These are phyloP conservation scores for Fremontodendron californicum DNA, from an alignment of 345 rosid species.

Conservation along the genomic window DNA sequence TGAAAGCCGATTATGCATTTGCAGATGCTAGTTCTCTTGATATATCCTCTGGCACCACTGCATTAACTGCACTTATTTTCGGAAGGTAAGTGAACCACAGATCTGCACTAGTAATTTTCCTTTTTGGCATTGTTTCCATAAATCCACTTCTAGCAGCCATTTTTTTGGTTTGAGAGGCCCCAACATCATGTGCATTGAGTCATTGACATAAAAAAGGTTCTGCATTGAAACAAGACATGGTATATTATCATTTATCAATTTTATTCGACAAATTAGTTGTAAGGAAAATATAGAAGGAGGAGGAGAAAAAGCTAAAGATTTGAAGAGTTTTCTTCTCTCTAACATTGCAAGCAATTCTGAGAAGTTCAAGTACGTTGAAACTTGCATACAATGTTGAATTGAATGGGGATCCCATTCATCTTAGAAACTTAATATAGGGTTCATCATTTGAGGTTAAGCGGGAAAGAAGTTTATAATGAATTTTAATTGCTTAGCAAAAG, in stretches of 20 bases:
- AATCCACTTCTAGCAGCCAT: not conserved
- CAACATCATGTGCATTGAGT: not conserved
- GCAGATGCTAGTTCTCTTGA: conserved; percentile 81
- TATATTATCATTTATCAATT: not conserved
- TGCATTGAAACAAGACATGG: not conserved
- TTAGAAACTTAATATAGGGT: not conserved
- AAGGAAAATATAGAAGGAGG: not conserved
- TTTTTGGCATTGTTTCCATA: not conserved
- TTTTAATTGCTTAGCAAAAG: not conserved
- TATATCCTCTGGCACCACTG: conserved; percentile 95
- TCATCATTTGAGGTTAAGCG: not conserved
- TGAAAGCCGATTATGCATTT: conserved; percentile 87
- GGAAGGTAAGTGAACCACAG: conserved; percentile 51
- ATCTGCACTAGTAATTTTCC: not conserved
- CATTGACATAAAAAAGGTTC: not conserved
- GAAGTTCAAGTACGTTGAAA: not conserved
- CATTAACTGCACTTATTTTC: conserved; percentile 65
- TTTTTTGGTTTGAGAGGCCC: not conserved
- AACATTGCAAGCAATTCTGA: not conserved
- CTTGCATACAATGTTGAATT: not conserved
- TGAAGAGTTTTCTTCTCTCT: not conserved
- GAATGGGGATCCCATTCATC: not conserved
- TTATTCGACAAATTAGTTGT: not conserved
- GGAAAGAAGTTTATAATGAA: not conserved
- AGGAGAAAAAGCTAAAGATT: not conserved